Evolutionary conservation across 2,329 filamentous ascomycete species (phyloP), one percentile per base, ranked within the genome.

Genomic region (Falciphora oryzae): DNA sequence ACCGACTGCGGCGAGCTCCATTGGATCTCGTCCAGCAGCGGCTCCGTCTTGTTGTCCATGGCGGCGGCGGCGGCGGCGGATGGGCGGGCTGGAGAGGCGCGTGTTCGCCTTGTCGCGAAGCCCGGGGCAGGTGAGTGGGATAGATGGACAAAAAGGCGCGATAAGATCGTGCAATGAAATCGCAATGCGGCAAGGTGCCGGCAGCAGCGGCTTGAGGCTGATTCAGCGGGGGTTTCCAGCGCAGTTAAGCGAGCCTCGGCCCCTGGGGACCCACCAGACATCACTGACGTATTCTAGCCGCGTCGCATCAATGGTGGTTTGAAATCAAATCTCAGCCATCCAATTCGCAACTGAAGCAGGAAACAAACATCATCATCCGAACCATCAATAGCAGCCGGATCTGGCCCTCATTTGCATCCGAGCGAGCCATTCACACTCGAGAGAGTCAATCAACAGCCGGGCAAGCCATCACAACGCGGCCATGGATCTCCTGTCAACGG

Each of bases 401-500:
- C 38, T 8, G 18, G 18, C 44, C 5, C 1, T 4, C 22, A 53
- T 6, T 18, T 10, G 44, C 44, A 7, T 22, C 44, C 44, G 22
- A 53, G 44, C 18, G 8, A 53, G 18, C 18, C 10, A n/a, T 50
- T 14, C 6, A 8, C 44, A 22, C 11, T 50, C 44, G 14, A 11
- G 8, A 50, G 22, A 50, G 16, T 14, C 44, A 1, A 22, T 53
- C 6, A n/a, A n/a, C 22, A 53, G 22, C 22, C 38, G 14, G 13
- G 4, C 3, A 4, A 63, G n/a, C 16, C 56, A 29, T n/a, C 63
- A 44, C 32, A 60, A 60, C 16, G 50, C 44, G 16, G 56, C 66
- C 65, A 97, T 99, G 95, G 95, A 99, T 83, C 85, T 99, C 64
- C 87, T 98, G 64, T 91, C 93, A 66, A 92, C 91, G 57, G 90